phyloP scores from a whole-genome alignment of 352 stramenopile genomes.

The Globisporangium okanoganense region DNA sequence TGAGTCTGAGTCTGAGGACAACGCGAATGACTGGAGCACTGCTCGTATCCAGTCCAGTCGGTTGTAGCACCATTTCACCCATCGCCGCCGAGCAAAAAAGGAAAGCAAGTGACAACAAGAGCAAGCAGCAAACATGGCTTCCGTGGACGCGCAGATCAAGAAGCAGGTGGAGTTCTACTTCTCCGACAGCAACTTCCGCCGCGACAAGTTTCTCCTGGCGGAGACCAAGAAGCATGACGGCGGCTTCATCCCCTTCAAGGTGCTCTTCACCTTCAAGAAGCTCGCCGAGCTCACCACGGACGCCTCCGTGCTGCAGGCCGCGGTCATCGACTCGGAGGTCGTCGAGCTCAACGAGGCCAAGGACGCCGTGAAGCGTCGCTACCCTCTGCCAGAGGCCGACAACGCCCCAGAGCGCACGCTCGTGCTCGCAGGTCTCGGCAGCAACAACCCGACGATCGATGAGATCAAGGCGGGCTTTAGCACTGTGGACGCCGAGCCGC shows the following conservation, averaged over 20 bases:
- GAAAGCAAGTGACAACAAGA: constrained; percentile 1
- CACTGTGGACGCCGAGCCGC: constrained; percentile 48
- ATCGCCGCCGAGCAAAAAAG: background rate
- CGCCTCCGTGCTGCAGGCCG: constrained; percentile 52
- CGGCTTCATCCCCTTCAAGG: constrained; percentile 80
- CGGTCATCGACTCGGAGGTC: constrained; percentile 69
- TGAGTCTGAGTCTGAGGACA: no score
- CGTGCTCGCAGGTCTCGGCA: constrained; percentile 68
- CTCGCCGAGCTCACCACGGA: constrained; percentile 82
- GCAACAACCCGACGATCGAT: constrained; percentile 61
- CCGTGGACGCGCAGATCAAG: constrained; percentile 70
- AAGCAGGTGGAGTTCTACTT: constrained; percentile 94
- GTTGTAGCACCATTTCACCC: constrained; percentile 5
- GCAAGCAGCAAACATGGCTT: constrained; percentile 35
- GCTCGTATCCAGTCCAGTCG: constrained; percentile 17
- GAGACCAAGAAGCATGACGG: constrained; percentile 82
- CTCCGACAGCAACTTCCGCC: constrained; percentile 90
- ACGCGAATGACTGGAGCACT: background rate
- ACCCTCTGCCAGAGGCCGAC: constrained; percentile 58
- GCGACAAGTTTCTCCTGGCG: constrained; percentile 86
- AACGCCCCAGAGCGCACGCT: constrained; percentile 60
- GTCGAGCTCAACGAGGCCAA: constrained; percentile 81
- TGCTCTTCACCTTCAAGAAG: constrained; percentile 92
- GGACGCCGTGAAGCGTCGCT: constrained; percentile 72
- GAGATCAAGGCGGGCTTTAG: constrained; percentile 71